Evolutionary conservation across 768 basidiomycete genomes (phyloP).

Genomic region (Lentinula guzmanii): DNA sequence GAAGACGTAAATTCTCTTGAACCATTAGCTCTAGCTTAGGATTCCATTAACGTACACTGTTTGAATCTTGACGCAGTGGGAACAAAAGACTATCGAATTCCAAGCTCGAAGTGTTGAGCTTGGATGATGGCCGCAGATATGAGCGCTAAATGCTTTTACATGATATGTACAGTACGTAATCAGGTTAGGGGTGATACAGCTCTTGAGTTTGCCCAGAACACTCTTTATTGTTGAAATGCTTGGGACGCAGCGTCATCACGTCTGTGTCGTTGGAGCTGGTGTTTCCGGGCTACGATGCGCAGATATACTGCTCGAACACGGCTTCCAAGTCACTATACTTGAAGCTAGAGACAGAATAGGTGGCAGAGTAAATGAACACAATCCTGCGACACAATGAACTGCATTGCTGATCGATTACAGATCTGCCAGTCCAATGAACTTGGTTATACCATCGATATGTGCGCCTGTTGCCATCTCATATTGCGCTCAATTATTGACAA

Average conservation of each 20-base stretch:
- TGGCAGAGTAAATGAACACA: conserved; percentile 10
- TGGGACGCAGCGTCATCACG: background rate
- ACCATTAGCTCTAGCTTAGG: too few relatives aligned
- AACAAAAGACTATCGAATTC: too few relatives aligned
- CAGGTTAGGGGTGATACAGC: too few relatives aligned
- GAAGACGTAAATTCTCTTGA: background rate
- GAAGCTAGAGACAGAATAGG: conserved; percentile 16
- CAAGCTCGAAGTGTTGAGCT: too few relatives aligned
- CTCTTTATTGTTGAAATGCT: too few relatives aligned
- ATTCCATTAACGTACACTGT: background rate
- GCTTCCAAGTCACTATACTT: conserved; percentile 13
- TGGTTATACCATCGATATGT: conserved; percentile 14
- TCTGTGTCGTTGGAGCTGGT: conserved; percentile 16
- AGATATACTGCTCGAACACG: conserved; percentile 11
- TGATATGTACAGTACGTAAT: too few relatives aligned
- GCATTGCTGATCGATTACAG: background rate
- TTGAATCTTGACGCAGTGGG: too few relatives aligned
- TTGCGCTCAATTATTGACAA: background rate
- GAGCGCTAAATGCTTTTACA: too few relatives aligned
- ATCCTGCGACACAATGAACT: background rate
- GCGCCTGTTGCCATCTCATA: background rate
- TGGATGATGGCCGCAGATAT: too few relatives aligned
- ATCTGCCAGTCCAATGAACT: conserved; percentile 15
- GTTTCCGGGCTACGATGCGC: conserved; percentile 15
- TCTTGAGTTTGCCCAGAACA: too few relatives aligned